These are phyloP conservation scores for Phalaenopsis aphrodite DNA, from an alignment of 106 monocot genomes.

Conservation along the genomic window DNA sequence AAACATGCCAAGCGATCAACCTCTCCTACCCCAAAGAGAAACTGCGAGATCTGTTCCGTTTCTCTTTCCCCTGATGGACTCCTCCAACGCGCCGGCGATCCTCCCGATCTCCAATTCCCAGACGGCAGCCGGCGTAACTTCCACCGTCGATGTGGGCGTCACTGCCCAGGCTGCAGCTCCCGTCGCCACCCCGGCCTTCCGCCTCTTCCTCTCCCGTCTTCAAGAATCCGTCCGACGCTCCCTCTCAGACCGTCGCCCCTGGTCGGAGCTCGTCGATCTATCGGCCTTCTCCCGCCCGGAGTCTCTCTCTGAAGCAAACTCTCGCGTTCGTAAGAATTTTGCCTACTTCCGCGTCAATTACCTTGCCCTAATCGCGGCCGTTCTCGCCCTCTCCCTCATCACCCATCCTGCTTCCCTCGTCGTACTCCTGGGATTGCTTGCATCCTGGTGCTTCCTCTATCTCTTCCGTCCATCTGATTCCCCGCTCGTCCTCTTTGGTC, in stretches of 20 bases:
- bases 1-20: too few relatives aligned
- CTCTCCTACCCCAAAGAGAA: not conserved
- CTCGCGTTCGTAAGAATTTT: slow-evolving; percentile 38
- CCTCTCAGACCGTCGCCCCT: slow-evolving; percentile 40
- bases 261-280: slow-evolving; percentile 39
- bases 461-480: slow-evolving; percentile 40
- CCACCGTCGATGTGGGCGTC: not conserved
- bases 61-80: not conserved
- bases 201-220: slow-evolving; percentile 35
- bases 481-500: slow-evolving; percentile 61
- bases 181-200: slow-evolving; percentile 25
- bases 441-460: slow-evolving; percentile 40
- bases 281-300: slow-evolving; percentile 36
- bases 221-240: slow-evolving; percentile 30
- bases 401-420: slow-evolving; percentile 34
- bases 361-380: slow-evolving; percentile 28
- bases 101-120: slow-evolving; percentile 16
- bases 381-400: slow-evolving; percentile 34
- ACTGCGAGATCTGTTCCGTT: not conserved
- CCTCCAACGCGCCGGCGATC: slow-evolving; percentile 2
- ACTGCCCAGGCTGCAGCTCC: slow-evolving; percentile 10
- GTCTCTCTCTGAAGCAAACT: slow-evolving; percentile 22
- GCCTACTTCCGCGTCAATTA: slow-evolving; percentile 44
- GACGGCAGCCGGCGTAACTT: not conserved
- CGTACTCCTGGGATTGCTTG: slow-evolving; percentile 24